These are phyloP conservation scores for Harrya chromipes DNA, from an alignment of 768 basidiomycete species.

Conservation along the genomic window DNA sequence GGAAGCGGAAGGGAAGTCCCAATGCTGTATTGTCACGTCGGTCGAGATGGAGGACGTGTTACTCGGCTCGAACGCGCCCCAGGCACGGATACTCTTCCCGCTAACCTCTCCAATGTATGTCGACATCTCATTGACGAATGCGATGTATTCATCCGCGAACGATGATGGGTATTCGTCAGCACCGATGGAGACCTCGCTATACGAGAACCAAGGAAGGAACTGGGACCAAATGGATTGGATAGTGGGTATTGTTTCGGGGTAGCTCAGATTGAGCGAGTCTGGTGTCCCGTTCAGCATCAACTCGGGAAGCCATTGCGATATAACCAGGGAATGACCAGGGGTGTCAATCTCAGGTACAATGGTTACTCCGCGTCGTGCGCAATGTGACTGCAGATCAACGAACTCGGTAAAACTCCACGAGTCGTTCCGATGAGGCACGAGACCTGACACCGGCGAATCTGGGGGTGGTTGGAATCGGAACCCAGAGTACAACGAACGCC, in stretches of 20 bases:
- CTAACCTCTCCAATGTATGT: slow-evolving; percentile 31
- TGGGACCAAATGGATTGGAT: slow-evolving; percentile 43
- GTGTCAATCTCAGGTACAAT: slow-evolving; percentile 45
- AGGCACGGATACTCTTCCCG: slow-evolving; percentile 39
- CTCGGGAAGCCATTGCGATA: slow-evolving; percentile 46
- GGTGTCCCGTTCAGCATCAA: slow-evolving; percentile 35
- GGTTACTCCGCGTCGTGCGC: slow-evolving; percentile 36
- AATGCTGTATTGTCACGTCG: slow-evolving; percentile 45
- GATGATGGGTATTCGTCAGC: slow-evolving; percentile 41
- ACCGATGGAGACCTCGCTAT: slow-evolving; percentile 43
- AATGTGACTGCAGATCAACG: slow-evolving; percentile 34
- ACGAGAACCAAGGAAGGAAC: slow-evolving; percentile 38
- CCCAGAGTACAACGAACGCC: slow-evolving; percentile 40
- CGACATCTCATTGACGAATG: slow-evolving; percentile 43
- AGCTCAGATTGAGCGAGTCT: slow-evolving; percentile 37
- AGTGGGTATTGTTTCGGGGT: slow-evolving; percentile 41
- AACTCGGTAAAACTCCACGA: slow-evolving; percentile 37
- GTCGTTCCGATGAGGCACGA: slow-evolving; percentile 40
- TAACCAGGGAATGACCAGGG: slow-evolving; percentile 42
- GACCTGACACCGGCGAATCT: slow-evolving; percentile 32
- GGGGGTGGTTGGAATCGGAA: slow-evolving; percentile 40
- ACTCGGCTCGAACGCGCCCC: slow-evolving; percentile 43
- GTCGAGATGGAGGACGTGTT: slow-evolving; percentile 34
- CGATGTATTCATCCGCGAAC: slow-evolving; percentile 40
- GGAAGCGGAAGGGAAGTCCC: slow-evolving; percentile 35